A percentile compares a stretch with the other conserved stretches of the same genome.
Evolutionary conservation across 2,329 filamentous ascomycete genomes (phyloP).

Genomic region (Bipolaris gigantea): DNA sequence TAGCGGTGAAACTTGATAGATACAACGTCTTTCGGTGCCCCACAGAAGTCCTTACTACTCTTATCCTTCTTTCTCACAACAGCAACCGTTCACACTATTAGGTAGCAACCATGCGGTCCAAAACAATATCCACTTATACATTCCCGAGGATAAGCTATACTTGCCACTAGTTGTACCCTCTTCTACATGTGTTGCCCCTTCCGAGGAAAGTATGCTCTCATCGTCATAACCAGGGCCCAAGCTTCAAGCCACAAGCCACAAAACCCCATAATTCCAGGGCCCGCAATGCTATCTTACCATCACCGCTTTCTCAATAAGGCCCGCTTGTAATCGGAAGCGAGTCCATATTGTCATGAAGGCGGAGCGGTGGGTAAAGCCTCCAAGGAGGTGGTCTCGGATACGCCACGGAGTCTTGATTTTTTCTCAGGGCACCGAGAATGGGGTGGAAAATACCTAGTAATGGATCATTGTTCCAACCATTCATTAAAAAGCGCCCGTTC

Average conservation of each 20-base stretch:
- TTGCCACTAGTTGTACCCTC: background rate
- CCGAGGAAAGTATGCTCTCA: background rate
- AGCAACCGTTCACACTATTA: background rate
- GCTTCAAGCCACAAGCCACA: background rate
- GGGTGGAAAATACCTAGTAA: background rate
- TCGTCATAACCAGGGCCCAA: conserved; percentile 1
- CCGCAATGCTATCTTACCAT: background rate
- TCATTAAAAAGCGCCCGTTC: background rate
- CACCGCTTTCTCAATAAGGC: conserved; percentile 1
- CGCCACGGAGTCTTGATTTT: conserved; percentile 3
- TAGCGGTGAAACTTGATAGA: no score
- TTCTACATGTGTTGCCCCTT: background rate
- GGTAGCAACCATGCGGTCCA: background rate
- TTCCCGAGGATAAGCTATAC: background rate
- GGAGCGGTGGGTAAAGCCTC: background rate
- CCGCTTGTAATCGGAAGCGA: conserved; percentile 1
- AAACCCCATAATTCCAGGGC: conserved; percentile 1
- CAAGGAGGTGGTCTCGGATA: background rate
- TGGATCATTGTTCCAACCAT: background rate
- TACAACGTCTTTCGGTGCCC: background rate
- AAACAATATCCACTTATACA: background rate
- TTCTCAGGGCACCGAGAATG: background rate
- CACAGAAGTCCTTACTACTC: background rate
- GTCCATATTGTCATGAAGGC: background rate
- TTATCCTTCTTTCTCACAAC: background rate